Base-by-base conservation (phyloP, 768 basidiomycete genomes). In the Russula lepida region DNA sequence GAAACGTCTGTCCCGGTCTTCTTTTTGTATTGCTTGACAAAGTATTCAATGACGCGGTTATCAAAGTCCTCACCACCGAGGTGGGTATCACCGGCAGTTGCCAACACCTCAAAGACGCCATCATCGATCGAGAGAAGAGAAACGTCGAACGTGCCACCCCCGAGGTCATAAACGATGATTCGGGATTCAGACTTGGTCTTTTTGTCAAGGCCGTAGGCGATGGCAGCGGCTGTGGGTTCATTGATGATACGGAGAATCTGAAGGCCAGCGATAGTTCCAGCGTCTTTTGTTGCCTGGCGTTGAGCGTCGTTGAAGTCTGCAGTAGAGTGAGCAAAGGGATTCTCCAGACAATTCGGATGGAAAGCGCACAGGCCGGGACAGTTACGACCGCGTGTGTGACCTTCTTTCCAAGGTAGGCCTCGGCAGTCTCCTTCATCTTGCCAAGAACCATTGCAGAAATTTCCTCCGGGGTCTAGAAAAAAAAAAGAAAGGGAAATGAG, bases 341-440 rank as follows among this genome's bases (percentile, higher is more conserved):
- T 54, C 56, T 23, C 65, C 35, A 49, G 15, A 27, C 32, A 21
- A 28, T 57, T 56, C 23, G 47, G 39, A 30, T 5, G 3, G 13
- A 47, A n/a, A 0, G 75, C 86, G 64, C 63, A 89, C 88, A 97
- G 58, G 95, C 95, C 50, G 95, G 95, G 73, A 98, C 95, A 52
- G 95, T 98, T 72, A 98, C 92, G 53, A 98, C 95, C 61, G 95
- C 95, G 74, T 98, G 92, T 62, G 93, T 93, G 72, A 98, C 94
- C 74, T 91, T 89, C 70, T 92, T 83, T 69, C 94, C 94, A 62
- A 98, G 89, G 77, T 95, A 98, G 19, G 94, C 89, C 81, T 98
- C 95, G 59, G 95, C 95, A 28, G 93, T 98, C 79, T 98, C 95
- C 82, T 97, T 98, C 95, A 98, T 98, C 82, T 98, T 98, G 62